A percentile compares a stretch with the other conserved stretches of the same genome.
Evolutionary conservation across 768 basidiomycete species (phyloP).

Genomic region (Lactarius trivialis): DNA sequence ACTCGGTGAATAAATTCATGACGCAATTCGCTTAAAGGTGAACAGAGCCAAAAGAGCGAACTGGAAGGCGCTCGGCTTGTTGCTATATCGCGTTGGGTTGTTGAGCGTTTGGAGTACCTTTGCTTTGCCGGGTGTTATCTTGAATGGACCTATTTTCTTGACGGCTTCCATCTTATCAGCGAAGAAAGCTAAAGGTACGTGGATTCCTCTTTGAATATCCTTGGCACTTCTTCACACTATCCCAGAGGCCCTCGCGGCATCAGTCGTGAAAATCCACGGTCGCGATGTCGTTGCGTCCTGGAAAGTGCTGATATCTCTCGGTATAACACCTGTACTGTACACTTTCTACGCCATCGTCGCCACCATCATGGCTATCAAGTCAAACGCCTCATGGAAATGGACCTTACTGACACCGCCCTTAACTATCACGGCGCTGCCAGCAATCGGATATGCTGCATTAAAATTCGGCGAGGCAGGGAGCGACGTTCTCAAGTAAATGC

Average conservation of each 20-base stretch:
- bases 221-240: background rate
- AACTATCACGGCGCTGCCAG: conserved; percentile 64
- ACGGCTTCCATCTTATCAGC: conserved; percentile 83
- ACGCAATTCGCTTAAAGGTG: conserved; percentile 42
- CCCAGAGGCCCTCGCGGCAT: conserved; percentile 92
- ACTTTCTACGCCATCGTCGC: conserved; percentile 74
- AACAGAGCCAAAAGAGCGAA: conserved; percentile 76
- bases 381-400: conserved; percentile 55
- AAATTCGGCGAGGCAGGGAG: conserved; percentile 97
- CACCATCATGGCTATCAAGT: conserved; percentile 60
- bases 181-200: conserved; percentile 76
- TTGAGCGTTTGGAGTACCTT: conserved; percentile 74
- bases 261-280: conserved; percentile 87
- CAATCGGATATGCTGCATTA: conserved; percentile 86
- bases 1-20: conserved; percentile 3
- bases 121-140: conserved; percentile 81
- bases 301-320: conserved; percentile 93
- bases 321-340: conserved; percentile 80
- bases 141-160: conserved; percentile 91
- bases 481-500: conserved; percentile 88
- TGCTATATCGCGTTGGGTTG: conserved; percentile 75
- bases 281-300: conserved; percentile 92
- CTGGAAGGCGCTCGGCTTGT: conserved; percentile 79
- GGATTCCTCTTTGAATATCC: background rate
- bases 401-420: conserved; percentile 69